Base-by-base conservation (phyloP, 1,284 basidiomycete genomes). In the Pseudozyma tsukubaensis region DNA sequence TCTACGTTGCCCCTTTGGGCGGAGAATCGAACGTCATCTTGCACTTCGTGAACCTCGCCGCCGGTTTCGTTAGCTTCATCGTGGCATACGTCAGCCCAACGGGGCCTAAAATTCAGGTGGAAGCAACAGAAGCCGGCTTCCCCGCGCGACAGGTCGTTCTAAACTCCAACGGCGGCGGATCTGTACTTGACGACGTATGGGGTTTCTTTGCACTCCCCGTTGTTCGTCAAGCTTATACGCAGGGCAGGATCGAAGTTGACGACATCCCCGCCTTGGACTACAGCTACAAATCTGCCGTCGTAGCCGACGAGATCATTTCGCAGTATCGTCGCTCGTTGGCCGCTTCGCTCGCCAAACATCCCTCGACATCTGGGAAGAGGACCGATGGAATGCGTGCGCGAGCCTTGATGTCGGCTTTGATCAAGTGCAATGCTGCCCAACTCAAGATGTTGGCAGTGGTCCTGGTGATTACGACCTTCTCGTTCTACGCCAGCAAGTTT, bases 401-500 rank as follows among this genome's bases (percentile, higher is more conserved):
- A 8, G 59, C 55, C 8, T 44, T 72, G 13, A 40, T 67, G 36
- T 12, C 12, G 18, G 53, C 69, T 1, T 29, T 72, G 6, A 37
- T 66, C 48, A 45, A 37, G 37, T 62, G 66, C 56, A 69, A 69
- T 21, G 35, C 51, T 24, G 1, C 34, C 16, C 44, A 59, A 24
- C 40, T 66, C 37, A 50, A 55, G 8, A 9, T 14, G 2, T 34
- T 51, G 5, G 45, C 9, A 0, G 42, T 55, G n/a, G 21, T 66
- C 10, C 24, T 72, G 18, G 21, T 72, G 13, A 52, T 72, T 34
- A 49, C 51, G 18, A 72, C 69, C 1, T 59, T 72, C 21, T 34
- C 48, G 0, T 72, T 72, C 55, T 72, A 72, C 45, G 47, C 55
- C 18, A 59, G 63, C 59, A 72, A 72, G 48, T 21, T 72, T 29